Evolutionary conservation across 352 stramenopile genomes (phyloP), one percentile per base, ranked within the genome.

Genomic region (Phytopythium kandeliae): DNA sequence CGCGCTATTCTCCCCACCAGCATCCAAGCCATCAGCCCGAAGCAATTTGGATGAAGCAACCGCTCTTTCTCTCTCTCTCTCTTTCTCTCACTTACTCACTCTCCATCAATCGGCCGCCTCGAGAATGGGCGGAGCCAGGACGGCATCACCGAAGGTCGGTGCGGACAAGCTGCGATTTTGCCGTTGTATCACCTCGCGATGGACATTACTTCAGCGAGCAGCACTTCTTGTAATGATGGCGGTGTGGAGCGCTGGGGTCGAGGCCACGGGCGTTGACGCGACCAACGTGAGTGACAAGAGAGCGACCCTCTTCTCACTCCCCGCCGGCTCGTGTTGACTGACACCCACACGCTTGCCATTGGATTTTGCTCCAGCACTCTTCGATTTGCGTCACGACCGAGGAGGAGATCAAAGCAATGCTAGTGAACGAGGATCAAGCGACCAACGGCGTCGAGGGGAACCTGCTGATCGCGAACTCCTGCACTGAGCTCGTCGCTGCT

Each of bases 391-490:
- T 78, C 21, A 46, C 74, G 25, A 83, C 67, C 0, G 61, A 78
- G 26, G 46, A 63, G 12, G 72, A 76, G 38, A 78, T 88, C 50
- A 65, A 68, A 28, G 61, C 60, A 5, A 47, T 91, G 8, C 46
- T 79, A 2, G 58, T 86, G 41, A 88, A 89, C 46, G 25, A 70
- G 13, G 65, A 85, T 2, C 78, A 88, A 42, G 64, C 78, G 12
- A 41, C 58, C 1, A 72, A 87, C 50, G 81, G 81, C n/a, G 55
- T 92, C 24, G 72, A 86, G 26, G 78, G 75, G 28, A 78, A 71
- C 26, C 60, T 52, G 5, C 42, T 88, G 17, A 41, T 73, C 12
- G 41, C 60, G 9, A 89, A 77, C 48, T 68, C 69, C 48, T 92
- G 82, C 67, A 89, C 85, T 31, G 43, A 62, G 31, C 59, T 92